These are phyloP conservation scores for Pichia sp. DNA, from an alignment of 1,139 yeast genomes.

Conservation along the genomic window DNA sequence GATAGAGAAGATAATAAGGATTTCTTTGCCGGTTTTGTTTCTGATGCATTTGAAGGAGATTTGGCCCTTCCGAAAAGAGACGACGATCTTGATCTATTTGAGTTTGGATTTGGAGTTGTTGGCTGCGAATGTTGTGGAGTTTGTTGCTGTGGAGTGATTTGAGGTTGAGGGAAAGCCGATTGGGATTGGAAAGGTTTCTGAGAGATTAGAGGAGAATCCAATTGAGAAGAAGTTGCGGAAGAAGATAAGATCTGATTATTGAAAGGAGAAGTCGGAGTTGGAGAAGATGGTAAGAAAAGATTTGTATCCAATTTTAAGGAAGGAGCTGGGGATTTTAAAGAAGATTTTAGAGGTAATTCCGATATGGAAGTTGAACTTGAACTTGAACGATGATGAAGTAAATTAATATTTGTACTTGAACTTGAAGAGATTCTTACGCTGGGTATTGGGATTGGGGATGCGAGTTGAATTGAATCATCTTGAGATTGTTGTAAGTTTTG, in stretches of 20 bases:
- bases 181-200: conserved; percentile 4
- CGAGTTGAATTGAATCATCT: not conserved
- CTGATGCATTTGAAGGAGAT: conserved; percentile 9
- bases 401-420: not conserved
- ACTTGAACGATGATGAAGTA: not conserved
- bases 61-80: conserved; percentile 17
- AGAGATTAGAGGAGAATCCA: not conserved
- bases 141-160: not conserved
- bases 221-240: not conserved
- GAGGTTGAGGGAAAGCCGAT: not conserved
- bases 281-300: not conserved
- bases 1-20: conserved; percentile 38
- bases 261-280: not conserved
- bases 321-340: conserved; percentile 16
- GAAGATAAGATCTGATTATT: not conserved
- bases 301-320: conserved; percentile 1
- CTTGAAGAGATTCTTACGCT: not conserved
- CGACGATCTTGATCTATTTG: conserved; percentile 21
- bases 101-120: conserved; percentile 2
- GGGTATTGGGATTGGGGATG: conserved; percentile 7
- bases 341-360: conserved; percentile 19
- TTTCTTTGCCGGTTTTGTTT: conserved; percentile 30
- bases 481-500: no score
- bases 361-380: not conserved
- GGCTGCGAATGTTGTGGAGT: conserved; percentile 1